Evolutionary conservation across 371 early-diverging fungal species (phyloP).

Genomic region (Mucor sp.): DNA sequence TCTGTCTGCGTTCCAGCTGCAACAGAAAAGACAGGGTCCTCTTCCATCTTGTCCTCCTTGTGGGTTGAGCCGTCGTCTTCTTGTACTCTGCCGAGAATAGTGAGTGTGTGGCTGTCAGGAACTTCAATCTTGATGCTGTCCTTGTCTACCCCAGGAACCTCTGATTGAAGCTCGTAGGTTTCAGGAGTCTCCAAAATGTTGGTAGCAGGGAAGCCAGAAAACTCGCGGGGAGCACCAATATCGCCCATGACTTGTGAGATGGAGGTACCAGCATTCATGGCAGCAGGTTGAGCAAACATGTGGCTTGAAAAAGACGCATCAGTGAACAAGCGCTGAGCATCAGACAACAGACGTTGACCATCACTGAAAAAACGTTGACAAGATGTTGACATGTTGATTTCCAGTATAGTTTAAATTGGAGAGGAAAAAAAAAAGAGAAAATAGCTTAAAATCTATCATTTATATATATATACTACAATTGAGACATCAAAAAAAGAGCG

Average conservation of each 20-base stretch:
- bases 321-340: background rate
- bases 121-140: slow-evolving; percentile 28
- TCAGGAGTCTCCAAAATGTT: slow-evolving; percentile 27
- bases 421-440: background rate
- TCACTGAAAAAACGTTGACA: slow-evolving; percentile 33
- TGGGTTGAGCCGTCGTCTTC: background rate
- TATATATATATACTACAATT: background rate
- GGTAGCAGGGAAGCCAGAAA: slow-evolving; percentile 13
- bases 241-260: background rate
- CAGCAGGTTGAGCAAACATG: background rate
- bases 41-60: background rate
- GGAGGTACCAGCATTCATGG: background rate
- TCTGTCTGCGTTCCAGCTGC: background rate
- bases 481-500: background rate
- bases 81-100: slow-evolving; percentile 19
- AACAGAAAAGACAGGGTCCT: background rate
- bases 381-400: background rate
- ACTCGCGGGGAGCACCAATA: background rate
- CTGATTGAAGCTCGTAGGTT: slow-evolving; percentile 26
- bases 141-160: slow-evolving; percentile 29
- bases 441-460: background rate
- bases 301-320: background rate
- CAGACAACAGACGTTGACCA: background rate
- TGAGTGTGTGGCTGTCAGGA: slow-evolving; percentile 21
- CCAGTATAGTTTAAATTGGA: background rate